A percentile compares a stretch with the other conserved stretches of the same genome.
Evolutionary conservation across 306 rosid species (phyloP).

Genomic region (Rosa lucieae): DNA sequence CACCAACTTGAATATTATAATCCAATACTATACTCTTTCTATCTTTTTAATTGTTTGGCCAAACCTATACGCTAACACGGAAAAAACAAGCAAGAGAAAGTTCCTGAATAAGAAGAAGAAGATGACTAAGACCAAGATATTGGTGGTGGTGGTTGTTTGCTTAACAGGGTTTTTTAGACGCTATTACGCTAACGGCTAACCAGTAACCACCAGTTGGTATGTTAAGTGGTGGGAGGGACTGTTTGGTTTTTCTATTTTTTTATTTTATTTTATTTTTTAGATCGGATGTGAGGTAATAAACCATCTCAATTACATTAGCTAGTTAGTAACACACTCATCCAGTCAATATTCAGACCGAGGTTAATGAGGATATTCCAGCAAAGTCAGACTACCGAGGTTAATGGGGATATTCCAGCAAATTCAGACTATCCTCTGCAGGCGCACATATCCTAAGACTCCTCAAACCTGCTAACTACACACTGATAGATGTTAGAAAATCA

Average conservation of each 20-base stretch:
- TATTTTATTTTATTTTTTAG: not conserved
- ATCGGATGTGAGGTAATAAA: not conserved
- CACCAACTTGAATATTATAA: constrained; percentile 52
- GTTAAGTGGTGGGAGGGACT: not conserved
- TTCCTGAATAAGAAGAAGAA: constrained; percentile 5
- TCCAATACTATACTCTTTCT: not conserved
- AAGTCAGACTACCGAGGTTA: too few species aligned
- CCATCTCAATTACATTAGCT: too few species aligned
- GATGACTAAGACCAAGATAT: not conserved
- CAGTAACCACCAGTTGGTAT: constrained; percentile 82
- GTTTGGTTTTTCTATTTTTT: not conserved
- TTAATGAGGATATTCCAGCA: too few species aligned
- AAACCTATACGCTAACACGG: constrained; percentile 31
- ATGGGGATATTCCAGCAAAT: too few species aligned
- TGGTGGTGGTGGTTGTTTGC: constrained; percentile 60
- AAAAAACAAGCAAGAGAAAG: constrained; percentile 35
- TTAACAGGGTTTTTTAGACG: constrained; percentile 47
- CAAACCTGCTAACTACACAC: too few species aligned
- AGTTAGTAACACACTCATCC: too few species aligned
- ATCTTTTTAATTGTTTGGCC: constrained; percentile 12
- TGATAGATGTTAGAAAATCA: too few species aligned
- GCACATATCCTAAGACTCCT: too few species aligned
- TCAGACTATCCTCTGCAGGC: too few species aligned
- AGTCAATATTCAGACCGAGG: too few species aligned
- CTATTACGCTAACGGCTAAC: constrained; percentile 27